Evolutionary conservation across 345 rosid genomes (phyloP), one percentile per base, ranked within the genome.

Genomic region (Theobroma cacao): DNA sequence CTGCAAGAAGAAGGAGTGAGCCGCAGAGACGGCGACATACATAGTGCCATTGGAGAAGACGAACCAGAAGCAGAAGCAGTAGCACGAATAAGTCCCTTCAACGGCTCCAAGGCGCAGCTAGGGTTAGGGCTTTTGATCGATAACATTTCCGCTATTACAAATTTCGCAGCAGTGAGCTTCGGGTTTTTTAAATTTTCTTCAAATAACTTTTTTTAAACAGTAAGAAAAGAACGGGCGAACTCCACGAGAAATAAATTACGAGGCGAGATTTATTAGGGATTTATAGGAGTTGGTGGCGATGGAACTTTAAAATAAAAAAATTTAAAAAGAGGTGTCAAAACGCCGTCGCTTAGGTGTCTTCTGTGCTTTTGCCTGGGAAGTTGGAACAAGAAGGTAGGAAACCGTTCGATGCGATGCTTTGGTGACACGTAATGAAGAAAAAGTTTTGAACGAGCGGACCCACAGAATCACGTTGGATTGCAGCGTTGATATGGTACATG

Each of bases 51-150:
- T 8, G 82, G 75, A 7, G 78, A n/a, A n/a, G n/a, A n/a, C n/a
- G n/a, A n/a, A n/a, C n/a, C n/a, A n/a, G n/a, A n/a, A n/a, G n/a
- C n/a, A n/a, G n/a, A 59, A 58, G 79, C 79, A 7, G 74, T 40
- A 69, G 77, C 82, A 45, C 84, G 72, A 12, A 72, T 75, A 68
- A 76, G n/a, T 61, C 60, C 56, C 74, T 72, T 75, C 31, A 67
- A 74, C 4, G 79, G 45, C 56, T 47, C 17, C 22, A n/a, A 38
- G n/a, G 63, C 38, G 62, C 10, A 79, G 77, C 66, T 80, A 4
- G 84, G 81, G 69, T 77, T 86, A 79, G 80, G 85, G 81, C 18
- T 77, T 80, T 78, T 82, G 81, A 86, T 78, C 0, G 89, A 84
- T n/a, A 83, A 40, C 67, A 85, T 68, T 72, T 83, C 53, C 58